Conservation (phyloP, 805 yeast genomes). For the Myxozyma lipomycoides region DNA sequence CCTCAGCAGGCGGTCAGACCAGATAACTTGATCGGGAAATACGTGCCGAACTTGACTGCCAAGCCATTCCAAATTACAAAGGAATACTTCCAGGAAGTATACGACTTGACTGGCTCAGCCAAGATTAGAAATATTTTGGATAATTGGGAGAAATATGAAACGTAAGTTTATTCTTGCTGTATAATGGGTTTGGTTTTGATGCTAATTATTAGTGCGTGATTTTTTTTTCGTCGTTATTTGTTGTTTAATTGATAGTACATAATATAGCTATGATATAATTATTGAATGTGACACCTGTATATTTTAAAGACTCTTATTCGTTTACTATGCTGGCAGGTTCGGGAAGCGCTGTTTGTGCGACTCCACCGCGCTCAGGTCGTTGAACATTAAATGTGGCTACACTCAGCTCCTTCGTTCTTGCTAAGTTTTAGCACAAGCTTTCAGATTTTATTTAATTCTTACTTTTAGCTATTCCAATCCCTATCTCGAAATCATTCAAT, state of each 20-base stretch:
- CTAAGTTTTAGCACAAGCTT: too few species aligned
- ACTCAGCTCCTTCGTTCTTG: too few species aligned
- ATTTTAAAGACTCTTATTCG: background rate
- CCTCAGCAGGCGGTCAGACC: constrained; percentile 94
- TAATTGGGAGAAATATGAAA: constrained; percentile 85
- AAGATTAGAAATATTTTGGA: constrained; percentile 86
- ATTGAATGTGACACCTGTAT: background rate
- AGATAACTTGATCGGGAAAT: constrained; percentile 85
- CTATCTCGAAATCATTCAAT: too few species aligned
- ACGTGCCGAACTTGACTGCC: constrained; percentile 98
- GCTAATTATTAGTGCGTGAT: background rate
- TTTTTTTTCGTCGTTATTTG: background rate
- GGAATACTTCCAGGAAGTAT: constrained; percentile 96
- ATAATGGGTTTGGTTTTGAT: background rate
- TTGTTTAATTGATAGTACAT: too few species aligned
- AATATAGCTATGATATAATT: too few species aligned
- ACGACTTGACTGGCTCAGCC: constrained; percentile 83
- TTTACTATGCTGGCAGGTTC: too few species aligned
- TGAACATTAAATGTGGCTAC: too few species aligned
- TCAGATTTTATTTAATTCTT: too few species aligned
- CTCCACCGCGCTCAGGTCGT: too few species aligned
- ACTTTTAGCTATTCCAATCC: too few species aligned
- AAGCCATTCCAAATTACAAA: constrained; percentile 93
- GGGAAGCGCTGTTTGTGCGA: too few species aligned
- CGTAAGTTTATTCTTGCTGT: background rate